Conservation (phyloP, 2,329 filamentous ascomycete genomes). For the Colletotrichum cuscutae region DNA sequence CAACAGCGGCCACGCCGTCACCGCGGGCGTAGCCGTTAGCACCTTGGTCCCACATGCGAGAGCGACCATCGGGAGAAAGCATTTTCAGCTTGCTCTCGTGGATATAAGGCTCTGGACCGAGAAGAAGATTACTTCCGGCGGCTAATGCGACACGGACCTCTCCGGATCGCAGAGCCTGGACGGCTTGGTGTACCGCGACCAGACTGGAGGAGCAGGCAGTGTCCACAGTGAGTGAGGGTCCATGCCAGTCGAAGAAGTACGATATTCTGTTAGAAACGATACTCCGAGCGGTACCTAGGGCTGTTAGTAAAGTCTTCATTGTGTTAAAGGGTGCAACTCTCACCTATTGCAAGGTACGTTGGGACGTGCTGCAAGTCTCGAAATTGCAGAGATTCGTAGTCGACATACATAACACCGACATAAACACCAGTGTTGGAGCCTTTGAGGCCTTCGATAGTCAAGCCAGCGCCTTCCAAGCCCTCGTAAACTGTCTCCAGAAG, state of each 20-base stretch:
- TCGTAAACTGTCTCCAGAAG: conserved; percentile 49
- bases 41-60: conserved; percentile 51
- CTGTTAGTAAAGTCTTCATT: not conserved
- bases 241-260: conserved; percentile 51
- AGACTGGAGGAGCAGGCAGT: conserved; percentile 58
- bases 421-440: not conserved
- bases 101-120: conserved; percentile 12
- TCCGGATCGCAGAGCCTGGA: conserved; percentile 45
- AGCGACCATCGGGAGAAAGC: conserved; percentile 38
- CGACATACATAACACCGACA: conserved; percentile 22
- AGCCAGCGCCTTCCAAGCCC: conserved; percentile 38
- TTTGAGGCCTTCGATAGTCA: conserved; percentile 11
- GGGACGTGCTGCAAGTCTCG: not conserved
- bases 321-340: not conserved
- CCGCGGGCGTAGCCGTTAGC: conserved; percentile 65
- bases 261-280: conserved; percentile 52
- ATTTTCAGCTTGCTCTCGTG: conserved; percentile 35
- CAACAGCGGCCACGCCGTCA: conserved; percentile 58
- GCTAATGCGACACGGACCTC: conserved; percentile 43
- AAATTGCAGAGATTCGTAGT: conserved; percentile 38
- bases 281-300: conserved; percentile 42
- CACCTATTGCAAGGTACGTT: not conserved
- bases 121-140: conserved; percentile 40
- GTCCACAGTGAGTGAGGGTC: conserved; percentile 53
- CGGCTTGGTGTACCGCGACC: conserved; percentile 52